phyloP scores from a whole-genome alignment of 768 basidiomycete species.

The Clavaria fumosa region DNA sequence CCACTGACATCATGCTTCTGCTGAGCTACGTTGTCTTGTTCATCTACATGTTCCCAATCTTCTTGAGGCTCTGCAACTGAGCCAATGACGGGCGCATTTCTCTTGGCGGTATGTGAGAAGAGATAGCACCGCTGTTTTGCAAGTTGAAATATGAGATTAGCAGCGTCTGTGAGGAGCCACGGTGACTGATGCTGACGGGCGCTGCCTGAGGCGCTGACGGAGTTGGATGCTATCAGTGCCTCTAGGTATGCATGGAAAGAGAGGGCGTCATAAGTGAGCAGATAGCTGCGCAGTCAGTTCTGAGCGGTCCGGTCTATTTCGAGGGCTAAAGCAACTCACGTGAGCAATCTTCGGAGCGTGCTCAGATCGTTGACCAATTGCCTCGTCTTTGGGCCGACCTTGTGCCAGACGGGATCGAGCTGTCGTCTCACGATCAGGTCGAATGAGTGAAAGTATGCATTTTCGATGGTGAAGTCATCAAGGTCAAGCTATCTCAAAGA shows the following conservation, averaged over 20 bases:
- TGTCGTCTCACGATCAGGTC: conserved; percentile 78
- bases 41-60: conserved; percentile 59
- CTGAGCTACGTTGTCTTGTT: conserved; percentile 28
- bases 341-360: conserved; percentile 66
- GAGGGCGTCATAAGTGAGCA: conserved; percentile 81
- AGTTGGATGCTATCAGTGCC: conserved; percentile 54
- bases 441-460: conserved; percentile 88
- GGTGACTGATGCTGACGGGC: conserved; percentile 57
- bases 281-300: conserved; percentile 36
- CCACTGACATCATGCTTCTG: conserved; percentile 11
- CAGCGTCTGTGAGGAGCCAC: conserved; percentile 89
- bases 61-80: conserved; percentile 49
- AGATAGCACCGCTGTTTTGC: conserved; percentile 76
- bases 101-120: conserved; percentile 19
- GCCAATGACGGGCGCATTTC: conserved; percentile 21
- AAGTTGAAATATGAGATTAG: conserved; percentile 67
- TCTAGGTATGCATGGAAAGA: conserved; percentile 88
- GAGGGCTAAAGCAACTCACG: conserved; percentile 28
- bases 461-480: conserved; percentile 85
- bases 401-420: conserved; percentile 92
- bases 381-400: conserved; percentile 84
- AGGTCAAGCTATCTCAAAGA: conserved; percentile 58
- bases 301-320: background rate
- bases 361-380: conserved; percentile 83
- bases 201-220: conserved; percentile 30